A percentile compares a stretch with the other conserved stretches of the same genome.
phyloP scores from a whole-genome alignment of 306 rosid genomes.

The Begonia loranthoides region DNA sequence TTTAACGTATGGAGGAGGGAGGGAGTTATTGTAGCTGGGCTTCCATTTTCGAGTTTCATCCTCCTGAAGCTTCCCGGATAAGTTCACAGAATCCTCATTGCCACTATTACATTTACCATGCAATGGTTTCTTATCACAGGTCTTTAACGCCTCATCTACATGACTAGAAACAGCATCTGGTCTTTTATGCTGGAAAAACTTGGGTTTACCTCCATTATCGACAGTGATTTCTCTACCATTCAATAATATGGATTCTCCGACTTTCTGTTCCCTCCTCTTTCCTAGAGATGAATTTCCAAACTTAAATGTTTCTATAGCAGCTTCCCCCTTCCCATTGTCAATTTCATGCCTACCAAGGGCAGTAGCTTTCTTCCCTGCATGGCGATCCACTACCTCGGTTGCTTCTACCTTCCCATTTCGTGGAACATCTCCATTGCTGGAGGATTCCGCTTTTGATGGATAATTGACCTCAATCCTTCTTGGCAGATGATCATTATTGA shows the following conservation, averaged over 20 bases:
- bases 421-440: conserved; percentile 29
- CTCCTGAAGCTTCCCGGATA: conserved; percentile 24
- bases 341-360: conserved; percentile 28
- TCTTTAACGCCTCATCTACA: conserved; percentile 14
- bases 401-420: conserved; percentile 24
- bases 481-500: conserved; percentile 25
- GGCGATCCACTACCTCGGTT: conserved; percentile 22
- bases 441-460: conserved; percentile 25
- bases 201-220: conserved; percentile 26
- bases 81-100: conserved; percentile 18
- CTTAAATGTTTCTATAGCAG: conserved; percentile 27
- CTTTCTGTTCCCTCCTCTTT: conserved; percentile 23
- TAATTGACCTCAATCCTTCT: conserved; percentile 24
- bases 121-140: conserved; percentile 27
- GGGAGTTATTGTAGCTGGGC: conserved; percentile 33
- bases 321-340: conserved; percentile 24
- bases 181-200: conserved; percentile 20
- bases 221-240: conserved; percentile 26
- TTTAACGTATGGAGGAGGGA: conserved; percentile 89
- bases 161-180: conserved; percentile 21
- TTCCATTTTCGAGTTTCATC: conserved; percentile 40
- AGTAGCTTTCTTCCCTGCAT: conserved; percentile 29
- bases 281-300: conserved; percentile 36
- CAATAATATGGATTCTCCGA: conserved; percentile 26
- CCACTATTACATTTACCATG: conserved; percentile 21